These are phyloP conservation scores for Psidium friedrichsthalianum DNA, from an alignment of 345 rosid genomes.

Conservation along the genomic window DNA sequence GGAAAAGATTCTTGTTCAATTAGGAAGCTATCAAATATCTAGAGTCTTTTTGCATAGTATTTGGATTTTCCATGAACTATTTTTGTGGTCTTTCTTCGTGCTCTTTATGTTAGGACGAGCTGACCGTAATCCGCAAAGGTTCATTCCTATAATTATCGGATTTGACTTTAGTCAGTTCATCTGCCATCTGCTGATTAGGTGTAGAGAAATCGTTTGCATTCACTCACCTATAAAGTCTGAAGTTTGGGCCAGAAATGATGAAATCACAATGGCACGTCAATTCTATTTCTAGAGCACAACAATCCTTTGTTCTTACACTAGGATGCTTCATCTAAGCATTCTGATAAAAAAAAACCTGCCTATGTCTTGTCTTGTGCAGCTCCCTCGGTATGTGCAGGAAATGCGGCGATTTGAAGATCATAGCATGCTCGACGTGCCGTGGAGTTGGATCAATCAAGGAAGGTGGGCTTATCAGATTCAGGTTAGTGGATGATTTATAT, in stretches of 20 bases:
- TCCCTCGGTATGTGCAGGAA: constrained; percentile 76
- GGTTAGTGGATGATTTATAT: constrained; percentile 28
- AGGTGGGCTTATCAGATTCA: constrained; percentile 38
- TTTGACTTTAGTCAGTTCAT: not conserved
- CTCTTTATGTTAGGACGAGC: not conserved
- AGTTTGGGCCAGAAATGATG: not conserved
- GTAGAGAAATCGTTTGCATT: not conserved
- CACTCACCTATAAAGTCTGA: not conserved
- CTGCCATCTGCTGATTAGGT: not conserved
- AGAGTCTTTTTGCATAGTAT: not conserved
- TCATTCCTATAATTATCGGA: not conserved
- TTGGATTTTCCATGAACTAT: not conserved
- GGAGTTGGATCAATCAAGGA: constrained; percentile 59
- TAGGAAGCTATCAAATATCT: not conserved
- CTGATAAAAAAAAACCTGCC: not conserved
- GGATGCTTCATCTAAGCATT: not conserved
- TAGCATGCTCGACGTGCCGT: constrained; percentile 70
- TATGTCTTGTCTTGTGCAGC: constrained; percentile 26
- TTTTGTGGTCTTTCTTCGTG: not conserved
- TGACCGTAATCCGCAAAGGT: not conserved
- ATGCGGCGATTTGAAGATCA: constrained; percentile 68
- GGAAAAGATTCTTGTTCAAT: not conserved
- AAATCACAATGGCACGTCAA: not conserved
- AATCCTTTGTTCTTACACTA: not conserved
- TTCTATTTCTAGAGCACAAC: not conserved